Evolutionary conservation across 1,284 basidiomycete genomes (phyloP).

Genomic region (Ceratobasidium sp.): DNA sequence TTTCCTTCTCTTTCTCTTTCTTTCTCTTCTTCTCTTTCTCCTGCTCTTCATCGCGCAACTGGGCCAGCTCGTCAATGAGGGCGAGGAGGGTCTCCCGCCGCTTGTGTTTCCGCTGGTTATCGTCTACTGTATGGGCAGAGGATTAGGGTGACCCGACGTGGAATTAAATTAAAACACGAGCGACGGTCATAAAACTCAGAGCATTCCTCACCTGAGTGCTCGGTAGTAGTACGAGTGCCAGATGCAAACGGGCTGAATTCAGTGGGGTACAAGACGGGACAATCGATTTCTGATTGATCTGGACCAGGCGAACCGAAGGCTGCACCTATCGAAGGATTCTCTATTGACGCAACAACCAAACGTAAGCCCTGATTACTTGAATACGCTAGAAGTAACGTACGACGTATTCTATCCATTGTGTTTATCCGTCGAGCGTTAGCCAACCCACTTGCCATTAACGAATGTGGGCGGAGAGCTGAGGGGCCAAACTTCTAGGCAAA

Average conservation of each 20-base stretch:
- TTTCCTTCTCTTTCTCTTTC: no score
- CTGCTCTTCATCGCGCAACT: constrained; percentile 59
- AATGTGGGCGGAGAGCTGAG: no score
- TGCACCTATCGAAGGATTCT: constrained; percentile 34
- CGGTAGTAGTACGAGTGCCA: constrained; percentile 19
- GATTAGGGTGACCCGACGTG: neutral
- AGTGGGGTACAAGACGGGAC: constrained; percentile 7
- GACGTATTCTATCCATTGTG: constrained; percentile 31
- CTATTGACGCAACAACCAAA: neutral
- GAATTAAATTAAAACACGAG: neutral
- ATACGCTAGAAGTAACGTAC: neutral
- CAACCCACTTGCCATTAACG: no score
- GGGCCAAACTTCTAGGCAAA: no score
- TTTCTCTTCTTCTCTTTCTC: constrained; percentile 57
- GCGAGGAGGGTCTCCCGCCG: constrained; percentile 74
- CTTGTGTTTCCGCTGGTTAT: constrained; percentile 63
- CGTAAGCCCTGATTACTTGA: neutral
- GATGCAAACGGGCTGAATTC: constrained; percentile 22
- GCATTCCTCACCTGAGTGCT: constrained; percentile 10
- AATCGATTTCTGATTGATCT: neutral
- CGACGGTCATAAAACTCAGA: neutral
- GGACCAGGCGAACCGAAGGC: constrained; percentile 12
- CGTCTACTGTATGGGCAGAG: neutral
- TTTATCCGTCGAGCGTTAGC: neutral
- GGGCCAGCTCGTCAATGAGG: constrained; percentile 69